phyloP scores from a whole-genome alignment of 2,329 filamentous ascomycete species.

The Xylaria sp. region DNA sequence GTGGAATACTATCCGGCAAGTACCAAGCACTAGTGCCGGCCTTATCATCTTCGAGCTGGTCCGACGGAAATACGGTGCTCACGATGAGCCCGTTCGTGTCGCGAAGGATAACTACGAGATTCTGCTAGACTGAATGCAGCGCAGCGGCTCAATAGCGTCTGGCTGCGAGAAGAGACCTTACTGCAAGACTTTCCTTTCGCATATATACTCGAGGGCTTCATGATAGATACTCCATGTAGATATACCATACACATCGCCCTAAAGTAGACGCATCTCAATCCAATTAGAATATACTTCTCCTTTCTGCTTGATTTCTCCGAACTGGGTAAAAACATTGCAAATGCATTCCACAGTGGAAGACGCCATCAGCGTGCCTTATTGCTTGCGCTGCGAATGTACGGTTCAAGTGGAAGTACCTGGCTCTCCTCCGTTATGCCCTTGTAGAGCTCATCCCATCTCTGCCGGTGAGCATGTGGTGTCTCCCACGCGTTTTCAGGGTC shows the following conservation, averaged over 20 bases:
- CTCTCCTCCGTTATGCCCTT: conserved; percentile 62
- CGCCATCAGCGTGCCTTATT: conserved; percentile 46
- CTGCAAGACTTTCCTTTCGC: neutral
- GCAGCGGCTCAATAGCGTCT: neutral
- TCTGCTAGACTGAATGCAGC: conserved; percentile 59
- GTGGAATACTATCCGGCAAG: conserved; percentile 77
- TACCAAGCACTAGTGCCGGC: conserved; percentile 80
- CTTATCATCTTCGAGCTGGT: conserved; percentile 84
- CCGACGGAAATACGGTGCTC: conserved; percentile 75
- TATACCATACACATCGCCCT: neutral
- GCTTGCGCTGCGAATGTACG: conserved; percentile 57
- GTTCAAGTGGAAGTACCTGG: conserved; percentile 67
- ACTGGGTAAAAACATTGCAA: neutral
- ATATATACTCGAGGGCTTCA: neutral
- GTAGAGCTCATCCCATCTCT: conserved; percentile 65
- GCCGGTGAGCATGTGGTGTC: conserved; percentile 57
- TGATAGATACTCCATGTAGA: conserved; percentile 1
- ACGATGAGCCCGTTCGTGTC: conserved; percentile 71
- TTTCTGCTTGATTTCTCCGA: neutral
- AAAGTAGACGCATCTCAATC: conserved; percentile 7
- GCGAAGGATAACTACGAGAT: conserved; percentile 78
- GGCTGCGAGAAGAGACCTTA: conserved; percentile 9
- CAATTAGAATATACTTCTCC: conserved; percentile 11
- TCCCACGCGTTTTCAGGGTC: conserved; percentile 62
- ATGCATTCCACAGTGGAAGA: neutral